phyloP scores from a whole-genome alignment of 2,329 filamentous ascomycete species.

The Dactylellina leptospora region DNA sequence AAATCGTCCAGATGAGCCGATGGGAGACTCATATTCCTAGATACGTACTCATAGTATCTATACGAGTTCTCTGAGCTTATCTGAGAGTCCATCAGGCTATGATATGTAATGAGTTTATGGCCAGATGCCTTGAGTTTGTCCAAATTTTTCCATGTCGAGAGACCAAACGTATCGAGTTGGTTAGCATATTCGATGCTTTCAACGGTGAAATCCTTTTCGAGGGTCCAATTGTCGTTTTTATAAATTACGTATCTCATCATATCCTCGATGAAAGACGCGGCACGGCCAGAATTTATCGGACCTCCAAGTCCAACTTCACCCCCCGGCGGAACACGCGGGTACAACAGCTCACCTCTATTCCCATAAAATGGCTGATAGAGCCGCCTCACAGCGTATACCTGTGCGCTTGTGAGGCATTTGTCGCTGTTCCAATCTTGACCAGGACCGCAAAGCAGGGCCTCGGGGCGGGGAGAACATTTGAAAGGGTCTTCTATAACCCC shows the following conservation, averaged over 20 bases:
- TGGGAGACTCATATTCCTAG: conserved; percentile 25
- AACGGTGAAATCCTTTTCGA: conserved; percentile 60
- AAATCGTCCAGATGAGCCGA: conserved; percentile 57
- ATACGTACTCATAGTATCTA: conserved; percentile 11
- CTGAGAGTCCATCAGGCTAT: conserved; percentile 59
- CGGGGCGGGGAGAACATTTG: conserved; percentile 59
- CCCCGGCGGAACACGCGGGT: conserved; percentile 29
- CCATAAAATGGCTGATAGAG: conserved; percentile 59
- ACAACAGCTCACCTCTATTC: conserved; percentile 59
- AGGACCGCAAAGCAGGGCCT: conserved; percentile 58
- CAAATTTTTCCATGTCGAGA: conserved; percentile 62
- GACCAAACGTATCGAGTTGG: conserved; percentile 60
- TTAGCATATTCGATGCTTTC: conserved; percentile 58
- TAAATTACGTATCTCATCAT: conserved; percentile 60
- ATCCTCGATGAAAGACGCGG: background rate
- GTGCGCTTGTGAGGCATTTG: conserved; percentile 58
- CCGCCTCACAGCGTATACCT: conserved; percentile 58
- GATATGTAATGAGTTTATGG: conserved; percentile 64
- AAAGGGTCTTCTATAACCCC: conserved; percentile 62
- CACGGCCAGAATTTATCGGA: conserved; percentile 10
- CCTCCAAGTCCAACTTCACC: too few relatives aligned
- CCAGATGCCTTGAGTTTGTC: conserved; percentile 61
- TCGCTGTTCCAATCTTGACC: conserved; percentile 15
- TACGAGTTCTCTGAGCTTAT: conserved; percentile 7
- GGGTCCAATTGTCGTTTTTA: conserved; percentile 61